A percentile compares a stretch with the other conserved stretches of the same genome.
phyloP scores from a whole-genome alignment of 148 eudicot genomes.

The Talinum fruticosum region DNA sequence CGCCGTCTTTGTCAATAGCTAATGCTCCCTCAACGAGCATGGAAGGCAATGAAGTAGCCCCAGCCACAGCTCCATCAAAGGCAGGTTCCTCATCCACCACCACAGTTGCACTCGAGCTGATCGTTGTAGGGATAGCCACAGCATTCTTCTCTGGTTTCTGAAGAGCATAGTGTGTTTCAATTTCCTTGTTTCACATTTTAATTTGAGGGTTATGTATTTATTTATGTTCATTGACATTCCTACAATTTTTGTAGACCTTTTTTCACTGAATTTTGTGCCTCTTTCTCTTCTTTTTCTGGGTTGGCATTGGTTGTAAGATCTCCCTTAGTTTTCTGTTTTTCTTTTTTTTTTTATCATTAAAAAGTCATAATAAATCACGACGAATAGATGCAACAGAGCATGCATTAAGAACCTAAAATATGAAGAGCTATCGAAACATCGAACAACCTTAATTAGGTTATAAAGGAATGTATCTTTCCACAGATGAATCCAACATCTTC shows the following conservation, averaged over 20 bases:
- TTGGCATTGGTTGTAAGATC: background rate
- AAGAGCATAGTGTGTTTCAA: background rate
- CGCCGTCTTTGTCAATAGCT: constrained; percentile 4
- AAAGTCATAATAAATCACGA: no score
- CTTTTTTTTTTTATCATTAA: no score
- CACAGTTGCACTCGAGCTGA: constrained; percentile 2
- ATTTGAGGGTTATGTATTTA: background rate
- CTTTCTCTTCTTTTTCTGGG: background rate
- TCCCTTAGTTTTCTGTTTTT: no score
- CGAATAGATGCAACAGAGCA: no score
- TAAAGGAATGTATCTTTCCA: no score
- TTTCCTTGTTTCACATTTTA: background rate
- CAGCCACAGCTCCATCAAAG: constrained; percentile 17
- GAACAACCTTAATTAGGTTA: no score
- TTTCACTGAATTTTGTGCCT: background rate
- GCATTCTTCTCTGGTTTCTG: constrained; percentile 15
- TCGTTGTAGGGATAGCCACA: constrained; percentile 16
- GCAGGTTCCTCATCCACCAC: constrained; percentile 1
- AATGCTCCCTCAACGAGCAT: constrained; percentile 5
- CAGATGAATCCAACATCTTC: no score
- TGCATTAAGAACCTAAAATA: no score
- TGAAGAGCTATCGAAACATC: no score
- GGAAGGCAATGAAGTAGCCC: constrained; percentile 13
- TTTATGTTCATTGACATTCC: background rate
- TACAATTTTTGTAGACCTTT: constrained; percentile 6